A percentile compares a stretch with the other conserved stretches of the same genome.
phyloP scores from a whole-genome alignment of 257 asterid genomes.

The Craterostigma plantagineum region DNA sequence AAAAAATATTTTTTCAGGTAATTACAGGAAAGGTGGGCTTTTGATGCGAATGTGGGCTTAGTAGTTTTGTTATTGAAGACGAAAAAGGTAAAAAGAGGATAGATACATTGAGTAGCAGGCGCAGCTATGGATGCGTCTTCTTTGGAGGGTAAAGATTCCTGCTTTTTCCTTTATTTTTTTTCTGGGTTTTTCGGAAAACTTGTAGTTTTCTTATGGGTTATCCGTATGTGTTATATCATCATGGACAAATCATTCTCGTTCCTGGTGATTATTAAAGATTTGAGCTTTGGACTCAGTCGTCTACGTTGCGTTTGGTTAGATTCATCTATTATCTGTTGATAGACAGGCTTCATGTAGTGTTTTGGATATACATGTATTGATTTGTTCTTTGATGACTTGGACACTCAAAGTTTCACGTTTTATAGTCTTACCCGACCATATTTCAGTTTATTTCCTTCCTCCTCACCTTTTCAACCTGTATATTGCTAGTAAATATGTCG shows the following conservation, averaged over 20 bases:
- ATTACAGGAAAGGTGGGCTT: background rate
- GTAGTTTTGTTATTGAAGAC: background rate
- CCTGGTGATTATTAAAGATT: slow-evolving; percentile 1
- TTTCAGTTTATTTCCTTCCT: slow-evolving; percentile 10
- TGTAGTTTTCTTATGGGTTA: background rate
- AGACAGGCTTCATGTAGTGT: too few relatives aligned
- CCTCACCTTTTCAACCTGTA: slow-evolving; percentile 6
- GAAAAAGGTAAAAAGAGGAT: background rate
- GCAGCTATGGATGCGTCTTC: slow-evolving; percentile 3
- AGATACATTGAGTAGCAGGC: background rate
- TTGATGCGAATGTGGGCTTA: background rate
- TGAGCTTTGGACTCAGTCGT: slow-evolving; percentile 9
- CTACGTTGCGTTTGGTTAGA: too few relatives aligned
- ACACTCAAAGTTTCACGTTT: background rate
- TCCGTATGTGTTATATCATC: background rate
- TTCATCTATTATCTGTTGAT: too few relatives aligned
- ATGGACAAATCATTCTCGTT: background rate
- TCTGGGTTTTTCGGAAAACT: background rate
- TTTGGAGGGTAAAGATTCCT: background rate
- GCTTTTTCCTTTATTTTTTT: background rate
- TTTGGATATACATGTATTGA: too few relatives aligned
- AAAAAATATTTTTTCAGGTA: too few relatives aligned
- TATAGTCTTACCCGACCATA: background rate
- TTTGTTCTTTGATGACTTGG: too few relatives aligned
- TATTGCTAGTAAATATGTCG: slow-evolving; percentile 8